Base-by-base conservation (phyloP, 768 basidiomycete species). In the Suillus discolor region DNA sequence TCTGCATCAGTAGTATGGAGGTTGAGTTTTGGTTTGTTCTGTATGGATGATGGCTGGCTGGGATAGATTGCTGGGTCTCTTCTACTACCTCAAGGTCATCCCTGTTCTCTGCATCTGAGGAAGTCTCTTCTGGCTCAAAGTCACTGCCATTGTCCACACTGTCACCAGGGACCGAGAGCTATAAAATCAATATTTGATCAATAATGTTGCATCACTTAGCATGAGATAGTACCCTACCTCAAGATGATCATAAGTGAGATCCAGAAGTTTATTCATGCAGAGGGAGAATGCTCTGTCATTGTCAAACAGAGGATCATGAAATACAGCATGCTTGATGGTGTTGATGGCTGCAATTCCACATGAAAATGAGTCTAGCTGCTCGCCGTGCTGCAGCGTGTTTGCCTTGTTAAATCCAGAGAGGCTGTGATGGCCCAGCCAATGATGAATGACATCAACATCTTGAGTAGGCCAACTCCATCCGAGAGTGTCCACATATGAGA, bases 401-500 rank as follows among this genome's bases (percentile, higher is more conserved):
- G 12, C 23, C 4, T 34, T 9, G 1, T 20, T 20, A 7, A 54
- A 54, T 54, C 4, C 4, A 2, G 53, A 2, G 4, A 54, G 9
- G 9, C n/a, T 38, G 13, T 61, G 38, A 25, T 25, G 9, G n/a
- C 25, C 23, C 23, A 61, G 38, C 38, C 59, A 61, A 44, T 20
- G 38, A 41, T 0, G 6, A 16, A 61, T 61, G 59, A 2, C 8
- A 23, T 61, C 38, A 38, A 61, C 20, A 12, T 61, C 38, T 4
- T 20, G 7, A 25, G 9, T 16, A 7, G 59, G 59, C 23, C 12
- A 25, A 12, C 13, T 15, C 23, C 47, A 49, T 93, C 64, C 93
- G 8, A 65, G 31, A 2, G 13, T 25, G 9, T 36, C 36, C 0
- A 8, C 9, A 8, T 36, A 36, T 36, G 34, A 8, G 34, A 36